phyloP scores from a whole-genome alignment of 2,329 filamentous ascomycete genomes.

The Aspergillus viridinutans region DNA sequence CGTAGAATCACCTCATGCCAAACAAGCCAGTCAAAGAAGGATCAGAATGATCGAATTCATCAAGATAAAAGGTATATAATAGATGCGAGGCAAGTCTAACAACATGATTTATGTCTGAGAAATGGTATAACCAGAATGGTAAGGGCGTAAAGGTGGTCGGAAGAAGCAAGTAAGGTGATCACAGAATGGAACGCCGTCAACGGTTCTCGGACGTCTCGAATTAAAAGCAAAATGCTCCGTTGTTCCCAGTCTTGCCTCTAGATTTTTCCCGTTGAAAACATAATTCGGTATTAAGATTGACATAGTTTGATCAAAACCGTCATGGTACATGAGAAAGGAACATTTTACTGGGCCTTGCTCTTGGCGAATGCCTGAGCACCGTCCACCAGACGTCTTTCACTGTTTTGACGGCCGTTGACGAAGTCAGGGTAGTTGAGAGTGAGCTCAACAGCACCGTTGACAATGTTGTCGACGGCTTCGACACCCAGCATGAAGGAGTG shows the following conservation, averaged over 20 bases:
- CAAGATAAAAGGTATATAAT: not conserved
- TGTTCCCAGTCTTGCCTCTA: slow-evolving; percentile 17
- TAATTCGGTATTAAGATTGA: slow-evolving; percentile 19
- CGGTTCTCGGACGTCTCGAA: slow-evolving; percentile 29
- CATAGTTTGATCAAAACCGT: slow-evolving; percentile 8
- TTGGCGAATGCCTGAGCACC: slow-evolving; percentile 57
- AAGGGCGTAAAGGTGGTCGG: slow-evolving; percentile 7
- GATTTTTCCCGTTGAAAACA: slow-evolving; percentile 12
- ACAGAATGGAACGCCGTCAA: slow-evolving; percentile 29
- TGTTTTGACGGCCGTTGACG: slow-evolving; percentile 69
- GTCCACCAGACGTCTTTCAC: slow-evolving; percentile 58
- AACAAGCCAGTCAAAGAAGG: not conserved
- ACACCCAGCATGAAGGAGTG: slow-evolving; percentile 97
- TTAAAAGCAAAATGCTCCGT: slow-evolving; percentile 12
- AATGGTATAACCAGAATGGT: slow-evolving; percentile 7
- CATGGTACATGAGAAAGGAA: slow-evolving; percentile 1
- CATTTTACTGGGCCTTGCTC: slow-evolving; percentile 33
- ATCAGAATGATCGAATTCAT: not conserved
- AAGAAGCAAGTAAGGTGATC: slow-evolving; percentile 9
- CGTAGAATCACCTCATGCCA: not conserved
- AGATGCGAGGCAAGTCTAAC: not conserved
- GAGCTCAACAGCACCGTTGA: slow-evolving; percentile 83
- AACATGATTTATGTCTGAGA: slow-evolving; percentile 4
- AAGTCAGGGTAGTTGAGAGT: slow-evolving; percentile 97
- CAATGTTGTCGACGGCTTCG: slow-evolving; percentile 85